phyloP scores from a whole-genome alignment of 1,139 yeast species.

The Scheffersomyces illinoinensis region DNA sequence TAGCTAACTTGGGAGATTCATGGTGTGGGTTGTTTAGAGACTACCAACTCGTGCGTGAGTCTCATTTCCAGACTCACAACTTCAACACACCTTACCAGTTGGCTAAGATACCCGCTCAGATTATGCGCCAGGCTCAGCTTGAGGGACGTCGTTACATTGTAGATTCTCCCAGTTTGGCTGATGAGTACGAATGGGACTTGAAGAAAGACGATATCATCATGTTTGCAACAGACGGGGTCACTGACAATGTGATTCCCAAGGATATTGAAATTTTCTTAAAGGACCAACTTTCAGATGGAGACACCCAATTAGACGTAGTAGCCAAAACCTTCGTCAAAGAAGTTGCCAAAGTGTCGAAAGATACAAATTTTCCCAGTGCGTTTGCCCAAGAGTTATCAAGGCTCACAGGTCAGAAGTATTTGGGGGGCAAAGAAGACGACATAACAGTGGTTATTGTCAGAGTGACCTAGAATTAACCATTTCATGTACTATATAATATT shows the following conservation, averaged over 20 bases:
- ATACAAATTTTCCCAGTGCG: constrained; percentile 76
- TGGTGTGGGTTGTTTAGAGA: constrained; percentile 87
- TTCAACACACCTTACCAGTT: constrained; percentile 93
- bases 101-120: constrained; percentile 73
- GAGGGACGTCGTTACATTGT: constrained; percentile 63
- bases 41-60: constrained; percentile 61
- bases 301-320: constrained; percentile 19
- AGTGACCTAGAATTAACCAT: constrained; percentile 27
- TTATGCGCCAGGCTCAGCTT: constrained; percentile 54
- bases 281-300: constrained; percentile 37
- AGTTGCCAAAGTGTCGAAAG: constrained; percentile 71
- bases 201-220: constrained; percentile 72
- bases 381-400: constrained; percentile 79
- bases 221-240: constrained; percentile 92
- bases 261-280: constrained; percentile 67
- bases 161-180: constrained; percentile 55
- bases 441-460: constrained; percentile 76
- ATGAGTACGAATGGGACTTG: constrained; percentile 50
- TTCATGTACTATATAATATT: neutral
- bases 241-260: constrained; percentile 76
- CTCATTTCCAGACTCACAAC: constrained; percentile 79
- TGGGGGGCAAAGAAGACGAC: constrained; percentile 96
- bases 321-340: constrained; percentile 63
- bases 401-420: constrained; percentile 67
- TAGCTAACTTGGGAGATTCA: constrained; percentile 90